phyloP scores from a whole-genome alignment of 1,139 yeast genomes.

The Taphrina wiesneri region DNA sequence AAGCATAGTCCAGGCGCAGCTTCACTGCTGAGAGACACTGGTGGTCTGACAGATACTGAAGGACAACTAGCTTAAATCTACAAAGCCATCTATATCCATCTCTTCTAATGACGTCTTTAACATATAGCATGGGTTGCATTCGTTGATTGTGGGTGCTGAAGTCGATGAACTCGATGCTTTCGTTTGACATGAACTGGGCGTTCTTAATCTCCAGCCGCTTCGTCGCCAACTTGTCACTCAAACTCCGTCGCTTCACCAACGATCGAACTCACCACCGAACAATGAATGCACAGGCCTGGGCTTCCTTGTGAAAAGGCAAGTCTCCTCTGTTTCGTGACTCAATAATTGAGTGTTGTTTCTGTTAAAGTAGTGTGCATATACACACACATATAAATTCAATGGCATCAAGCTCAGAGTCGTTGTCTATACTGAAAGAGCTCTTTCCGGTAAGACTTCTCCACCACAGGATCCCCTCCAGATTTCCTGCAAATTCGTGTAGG shows the following conservation, averaged over 20 bases:
- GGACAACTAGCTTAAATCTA: too few species aligned
- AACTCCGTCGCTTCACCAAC: conserved; percentile 8
- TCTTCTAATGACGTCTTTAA: too few species aligned
- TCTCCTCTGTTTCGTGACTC: too few species aligned
- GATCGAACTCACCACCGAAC: not conserved
- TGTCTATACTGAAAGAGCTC: conserved; percentile 22
- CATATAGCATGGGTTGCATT: too few species aligned
- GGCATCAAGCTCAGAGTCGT: conserved; percentile 27
- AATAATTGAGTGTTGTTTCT: not conserved
- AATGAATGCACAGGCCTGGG: not conserved
- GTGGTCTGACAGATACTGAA: too few species aligned
- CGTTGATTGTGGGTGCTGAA: not conserved
- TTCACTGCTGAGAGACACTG: too few species aligned
- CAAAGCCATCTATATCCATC: too few species aligned
- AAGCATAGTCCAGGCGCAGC: not conserved
- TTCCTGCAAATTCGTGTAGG: not conserved
- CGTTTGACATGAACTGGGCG: not conserved
- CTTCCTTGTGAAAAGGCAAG: too few species aligned
- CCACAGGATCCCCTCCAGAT: not conserved
- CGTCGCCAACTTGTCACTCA: not conserved
- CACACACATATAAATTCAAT: not conserved
- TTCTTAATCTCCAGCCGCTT: conserved; percentile 8
- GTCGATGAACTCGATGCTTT: not conserved
- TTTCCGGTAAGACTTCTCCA: conserved; percentile 21
- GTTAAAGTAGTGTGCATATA: not conserved